Evolutionary conservation across 352 stramenopile genomes (phyloP).

Genomic region (Pythium aquatile): DNA sequence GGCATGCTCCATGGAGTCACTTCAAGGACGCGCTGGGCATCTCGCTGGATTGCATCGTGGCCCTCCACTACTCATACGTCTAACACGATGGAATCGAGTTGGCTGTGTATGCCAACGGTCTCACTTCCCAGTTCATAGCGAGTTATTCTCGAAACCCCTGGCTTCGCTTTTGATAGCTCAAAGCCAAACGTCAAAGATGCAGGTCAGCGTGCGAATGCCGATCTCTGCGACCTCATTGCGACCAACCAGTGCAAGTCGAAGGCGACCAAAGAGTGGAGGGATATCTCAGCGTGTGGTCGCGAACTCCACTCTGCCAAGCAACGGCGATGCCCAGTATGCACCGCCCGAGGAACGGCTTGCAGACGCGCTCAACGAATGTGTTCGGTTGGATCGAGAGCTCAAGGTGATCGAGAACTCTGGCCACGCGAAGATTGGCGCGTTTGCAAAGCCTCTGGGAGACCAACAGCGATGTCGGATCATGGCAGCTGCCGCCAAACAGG

Average conservation of each 20-base stretch:
- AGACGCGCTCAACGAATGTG: slow-evolving; percentile 27
- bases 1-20: no score
- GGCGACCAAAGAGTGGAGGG: neutral
- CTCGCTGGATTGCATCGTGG: no score
- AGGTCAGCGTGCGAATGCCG: neutral
- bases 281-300: neutral
- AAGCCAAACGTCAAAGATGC: neutral
- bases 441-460: slow-evolving; percentile 45
- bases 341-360: slow-evolving; percentile 29
- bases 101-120: no score
- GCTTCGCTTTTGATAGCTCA: neutral
- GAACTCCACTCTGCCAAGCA: neutral
- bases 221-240: neutral
- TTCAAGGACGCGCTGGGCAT: no score
- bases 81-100: no score
- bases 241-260: neutral
- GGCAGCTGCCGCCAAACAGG: slow-evolving; percentile 20
- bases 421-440: slow-evolving; percentile 52
- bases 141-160: neutral
- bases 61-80: no score
- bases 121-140: no score
- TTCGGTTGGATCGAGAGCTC: slow-evolving; percentile 44
- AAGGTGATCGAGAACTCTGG: slow-evolving; percentile 66
- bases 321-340: slow-evolving; percentile 9
- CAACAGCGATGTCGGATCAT: slow-evolving; percentile 17